Base-by-base conservation (phyloP, 2,329 filamentous ascomycete genomes). In the Penicillium sclerotigenum region DNA sequence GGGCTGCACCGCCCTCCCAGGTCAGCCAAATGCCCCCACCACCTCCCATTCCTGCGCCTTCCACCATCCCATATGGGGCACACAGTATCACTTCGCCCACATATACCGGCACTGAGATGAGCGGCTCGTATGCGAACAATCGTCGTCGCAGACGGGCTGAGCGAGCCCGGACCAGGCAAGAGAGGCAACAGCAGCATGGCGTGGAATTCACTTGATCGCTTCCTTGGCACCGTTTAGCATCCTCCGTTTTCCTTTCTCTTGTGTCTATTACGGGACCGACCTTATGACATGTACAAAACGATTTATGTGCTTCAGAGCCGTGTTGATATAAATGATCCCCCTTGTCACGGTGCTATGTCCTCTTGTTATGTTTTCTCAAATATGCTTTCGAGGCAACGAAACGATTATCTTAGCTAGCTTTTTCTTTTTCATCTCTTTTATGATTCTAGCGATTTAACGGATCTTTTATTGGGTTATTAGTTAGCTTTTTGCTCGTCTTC, bases 61-160 rank as follows among this genome's bases (percentile, higher is more conserved):
- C 75, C 9, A 72, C 65, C 31, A 73, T 75, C 51, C 74, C 76
- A 18, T 70, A 75, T 47, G 73, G 72, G 31, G 54, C 72, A 8
- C 71, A 73, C 16, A 77, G 76, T 56, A 68, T 77, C 48, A 70
- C 70, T 5, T 77, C 75, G 0, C 74, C 74, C 58, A 77, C 76
- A 40, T 76, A 69, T 53, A 77, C 76, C 4, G 80, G 78, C 10
- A 80, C 78, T 1, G 79, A 80, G 55, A 74, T 76, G 20, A 77
- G 77, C 60, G 72, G 75, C 33, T 74, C 80, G 54, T 83, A 82
- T 62, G 81, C 80, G 1, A 81, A 77, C 57, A 83, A 83, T 63
- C 74, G 81, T 46, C 69, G 79, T 53, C 71, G 81, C 56, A 73
- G 81, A 65, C 73, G 81, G 51, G 81, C 81, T 16, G 81, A 84